A percentile compares a stretch with the other conserved stretches of the same genome.
Evolutionary conservation across 1,139 yeast genomes (phyloP).

Genomic region (Kluyveromyces sp.): DNA sequence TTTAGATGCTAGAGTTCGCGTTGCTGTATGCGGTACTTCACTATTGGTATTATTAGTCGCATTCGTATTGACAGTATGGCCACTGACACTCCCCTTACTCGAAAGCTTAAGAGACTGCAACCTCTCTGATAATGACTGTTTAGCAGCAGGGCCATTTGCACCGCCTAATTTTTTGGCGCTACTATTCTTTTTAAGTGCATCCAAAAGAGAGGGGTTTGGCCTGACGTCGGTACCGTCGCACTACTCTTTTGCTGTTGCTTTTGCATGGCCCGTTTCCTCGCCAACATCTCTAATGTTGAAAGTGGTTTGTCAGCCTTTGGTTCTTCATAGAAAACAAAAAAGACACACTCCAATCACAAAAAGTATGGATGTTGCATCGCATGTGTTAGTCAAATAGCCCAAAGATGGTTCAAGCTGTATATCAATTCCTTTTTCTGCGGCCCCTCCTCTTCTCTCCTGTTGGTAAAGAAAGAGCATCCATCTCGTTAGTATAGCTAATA

Average conservation of each 20-base stretch:
- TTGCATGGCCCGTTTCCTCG: conserved; percentile 4
- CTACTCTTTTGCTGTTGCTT: neutral
- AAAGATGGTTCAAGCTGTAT: neutral
- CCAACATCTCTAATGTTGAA: conserved; percentile 8
- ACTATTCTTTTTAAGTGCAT: neutral
- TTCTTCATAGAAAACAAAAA: neutral
- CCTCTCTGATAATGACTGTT: neutral
- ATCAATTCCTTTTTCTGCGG: neutral
- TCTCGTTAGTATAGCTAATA: too few species aligned
- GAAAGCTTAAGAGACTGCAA: neutral
- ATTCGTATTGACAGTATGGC: too few species aligned
- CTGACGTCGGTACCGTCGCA: neutral
- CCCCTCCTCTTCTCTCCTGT: neutral
- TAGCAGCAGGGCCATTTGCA: neutral
- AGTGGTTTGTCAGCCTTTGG: neutral
- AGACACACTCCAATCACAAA: neutral
- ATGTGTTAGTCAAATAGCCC: conserved; percentile 3
- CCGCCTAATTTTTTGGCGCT: neutral
- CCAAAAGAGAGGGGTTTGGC: neutral
- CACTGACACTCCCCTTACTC: too few species aligned
- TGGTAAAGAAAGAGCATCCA: too few species aligned
- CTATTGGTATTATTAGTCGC: neutral
- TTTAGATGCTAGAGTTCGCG: conserved; percentile 3
- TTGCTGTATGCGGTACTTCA: neutral
- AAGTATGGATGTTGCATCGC: neutral